These are phyloP conservation scores for Crocinoboletus sp. DNA, from an alignment of 1,284 basidiomycete species.

Conservation along the genomic window DNA sequence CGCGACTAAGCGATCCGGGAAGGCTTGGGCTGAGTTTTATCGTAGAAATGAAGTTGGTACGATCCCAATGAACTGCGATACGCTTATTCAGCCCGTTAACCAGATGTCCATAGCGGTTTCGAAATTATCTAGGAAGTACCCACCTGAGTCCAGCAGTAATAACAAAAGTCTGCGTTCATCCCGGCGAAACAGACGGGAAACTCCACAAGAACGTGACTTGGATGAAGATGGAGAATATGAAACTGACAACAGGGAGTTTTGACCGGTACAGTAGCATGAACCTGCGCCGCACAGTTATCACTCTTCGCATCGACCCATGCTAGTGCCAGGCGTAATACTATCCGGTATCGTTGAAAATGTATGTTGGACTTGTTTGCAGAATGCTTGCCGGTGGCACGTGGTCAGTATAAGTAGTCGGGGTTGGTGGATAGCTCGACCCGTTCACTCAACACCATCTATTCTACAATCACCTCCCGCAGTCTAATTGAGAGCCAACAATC, in stretches of 20 bases:
- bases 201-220: background rate
- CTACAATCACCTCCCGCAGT: slow-evolving; percentile 10
- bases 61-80: slow-evolving; percentile 11
- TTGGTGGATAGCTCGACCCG: slow-evolving; percentile 1
- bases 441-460: slow-evolving; percentile 4
- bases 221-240: slow-evolving; percentile 23
- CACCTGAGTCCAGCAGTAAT: slow-evolving; percentile 5
- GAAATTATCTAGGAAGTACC: slow-evolving; percentile 24
- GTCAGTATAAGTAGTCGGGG: slow-evolving; percentile 25
- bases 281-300: background rate
- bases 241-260: slow-evolving; percentile 18
- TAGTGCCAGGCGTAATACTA: slow-evolving; percentile 9
- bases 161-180: slow-evolving; percentile 19
- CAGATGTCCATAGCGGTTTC: slow-evolving; percentile 18
- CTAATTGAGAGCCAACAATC: slow-evolving; percentile 21
- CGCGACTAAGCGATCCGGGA: slow-evolving; percentile 43
- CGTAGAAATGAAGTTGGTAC: slow-evolving; percentile 47
- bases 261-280: background rate
- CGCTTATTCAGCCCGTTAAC: slow-evolving; percentile 6
- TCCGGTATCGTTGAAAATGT: background rate
- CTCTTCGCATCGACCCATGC: slow-evolving; percentile 1
- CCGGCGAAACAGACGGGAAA: slow-evolving; percentile 15
- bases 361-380: slow-evolving; percentile 11
- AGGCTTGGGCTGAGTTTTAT: slow-evolving; percentile 59
- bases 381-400: slow-evolving; percentile 20